These are phyloP conservation scores for Ensete ventricosum DNA, from an alignment of 176 grass and related monocot genomes.

Conservation along the genomic window DNA sequence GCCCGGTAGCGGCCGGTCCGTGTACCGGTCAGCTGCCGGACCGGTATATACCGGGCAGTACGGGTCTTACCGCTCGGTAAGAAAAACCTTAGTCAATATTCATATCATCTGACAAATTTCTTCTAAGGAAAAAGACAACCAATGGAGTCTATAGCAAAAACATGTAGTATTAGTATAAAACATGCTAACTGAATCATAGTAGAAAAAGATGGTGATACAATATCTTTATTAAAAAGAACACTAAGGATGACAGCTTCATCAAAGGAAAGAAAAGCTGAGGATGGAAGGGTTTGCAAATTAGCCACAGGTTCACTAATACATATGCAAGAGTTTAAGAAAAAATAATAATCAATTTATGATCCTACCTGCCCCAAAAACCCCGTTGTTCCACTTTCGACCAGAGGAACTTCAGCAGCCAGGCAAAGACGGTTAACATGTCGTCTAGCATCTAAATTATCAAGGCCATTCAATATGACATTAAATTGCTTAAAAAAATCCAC, in stretches of 20 bases:
- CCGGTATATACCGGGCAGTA: too few species aligned
- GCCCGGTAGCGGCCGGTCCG: too few species aligned
- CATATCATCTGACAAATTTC: not conserved
- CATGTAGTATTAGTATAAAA: not conserved
- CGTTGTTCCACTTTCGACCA: constrained; percentile 97
- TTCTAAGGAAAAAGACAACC: not conserved
- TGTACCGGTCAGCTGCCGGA: too few species aligned
- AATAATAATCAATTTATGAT: not conserved
- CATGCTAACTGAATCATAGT: not conserved
- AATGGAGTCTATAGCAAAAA: not conserved
- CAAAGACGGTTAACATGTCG: constrained; percentile 95
- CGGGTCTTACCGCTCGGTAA: too few species aligned
- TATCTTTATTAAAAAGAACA: not conserved
- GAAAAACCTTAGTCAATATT: too few species aligned
- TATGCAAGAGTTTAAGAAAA: too few species aligned
- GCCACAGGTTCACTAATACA: too few species aligned
- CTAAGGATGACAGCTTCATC: too few species aligned
- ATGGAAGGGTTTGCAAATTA: not conserved
- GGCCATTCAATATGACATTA: constrained; percentile 92
- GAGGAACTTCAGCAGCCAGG: constrained; percentile 92
- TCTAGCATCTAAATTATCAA: constrained; percentile 98
- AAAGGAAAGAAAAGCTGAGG: not conserved
- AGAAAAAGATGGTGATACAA: not conserved
- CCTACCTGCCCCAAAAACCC: constrained; percentile 96
- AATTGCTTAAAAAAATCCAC: constrained; percentile 95